Conservation (phyloP, 768 basidiomycete genomes). For the Crepidotus variabilis region DNA sequence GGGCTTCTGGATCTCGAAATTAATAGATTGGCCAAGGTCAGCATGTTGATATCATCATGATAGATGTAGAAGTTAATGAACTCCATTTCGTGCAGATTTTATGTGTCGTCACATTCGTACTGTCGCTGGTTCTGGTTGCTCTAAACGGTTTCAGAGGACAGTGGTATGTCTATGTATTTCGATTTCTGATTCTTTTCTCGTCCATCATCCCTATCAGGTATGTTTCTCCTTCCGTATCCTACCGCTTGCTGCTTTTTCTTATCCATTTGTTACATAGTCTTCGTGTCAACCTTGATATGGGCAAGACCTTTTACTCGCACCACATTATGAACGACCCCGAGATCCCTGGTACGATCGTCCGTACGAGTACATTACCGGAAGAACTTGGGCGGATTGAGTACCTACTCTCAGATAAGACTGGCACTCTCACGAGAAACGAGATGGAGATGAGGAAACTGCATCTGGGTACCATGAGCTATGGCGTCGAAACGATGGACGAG, state of each 20-base stretch:
- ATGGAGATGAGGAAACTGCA: slow-evolving; percentile 99
- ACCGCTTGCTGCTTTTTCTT: too few relatives aligned
- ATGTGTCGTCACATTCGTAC: slow-evolving; percentile 88
- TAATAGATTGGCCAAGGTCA: slow-evolving; percentile 92
- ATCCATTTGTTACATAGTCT: slow-evolving; percentile 47
- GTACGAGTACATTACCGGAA: slow-evolving; percentile 97
- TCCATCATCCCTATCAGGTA: slow-evolving; percentile 99
- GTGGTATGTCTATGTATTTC: slow-evolving; percentile 95
- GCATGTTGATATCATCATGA: slow-evolving; percentile 25
- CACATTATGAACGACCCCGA: slow-evolving; percentile 92
- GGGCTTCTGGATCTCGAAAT: slow-evolving; percentile 93
- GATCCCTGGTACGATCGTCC: slow-evolving; percentile 93
- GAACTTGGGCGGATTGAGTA: slow-evolving; percentile 96
- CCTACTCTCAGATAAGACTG: slow-evolving; percentile 95
- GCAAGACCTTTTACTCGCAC: slow-evolving; percentile 95
- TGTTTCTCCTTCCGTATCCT: slow-evolving; percentile 21
- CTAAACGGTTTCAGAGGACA: slow-evolving; percentile 93
- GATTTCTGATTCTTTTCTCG: slow-evolving; percentile 96
- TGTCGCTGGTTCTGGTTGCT: slow-evolving; percentile 90
- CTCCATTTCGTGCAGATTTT: slow-evolving; percentile 59
- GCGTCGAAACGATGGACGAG: slow-evolving; percentile 98
- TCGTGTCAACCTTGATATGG: slow-evolving; percentile 99
- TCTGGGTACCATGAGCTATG: slow-evolving; percentile 98
- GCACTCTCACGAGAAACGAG: slow-evolving; percentile 96
- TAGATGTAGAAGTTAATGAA: not conserved